Conservation (phyloP, 2,329 filamentous ascomycete species). For the Fusarium beomiforme region DNA sequence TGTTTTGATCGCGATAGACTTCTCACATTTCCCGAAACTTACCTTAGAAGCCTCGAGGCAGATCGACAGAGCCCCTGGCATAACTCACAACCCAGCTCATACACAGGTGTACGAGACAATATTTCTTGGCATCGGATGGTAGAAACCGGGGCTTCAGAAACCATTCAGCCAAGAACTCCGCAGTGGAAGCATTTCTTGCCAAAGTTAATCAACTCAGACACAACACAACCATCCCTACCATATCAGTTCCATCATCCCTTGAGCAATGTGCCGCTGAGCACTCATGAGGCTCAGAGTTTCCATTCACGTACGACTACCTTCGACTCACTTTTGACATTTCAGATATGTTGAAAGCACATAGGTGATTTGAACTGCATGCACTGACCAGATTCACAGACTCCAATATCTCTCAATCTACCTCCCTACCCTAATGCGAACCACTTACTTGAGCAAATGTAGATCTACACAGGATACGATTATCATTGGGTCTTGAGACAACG, state of each 20-base stretch:
- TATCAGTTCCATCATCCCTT: neutral
- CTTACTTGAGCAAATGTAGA: neutral
- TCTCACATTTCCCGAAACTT: neutral
- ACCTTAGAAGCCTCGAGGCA: neutral
- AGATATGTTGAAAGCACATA: neutral
- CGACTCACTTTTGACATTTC: neutral
- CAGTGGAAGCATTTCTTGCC: no score
- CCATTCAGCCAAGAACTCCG: no score
- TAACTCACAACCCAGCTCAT: no score
- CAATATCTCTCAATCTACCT: neutral
- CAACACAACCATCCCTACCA: no score
- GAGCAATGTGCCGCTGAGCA: neutral
- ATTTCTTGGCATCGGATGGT: neutral
- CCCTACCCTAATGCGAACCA: neutral
- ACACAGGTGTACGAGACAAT: neutral
- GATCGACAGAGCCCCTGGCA: neutral
- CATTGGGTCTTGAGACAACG: neutral
- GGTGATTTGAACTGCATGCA: neutral
- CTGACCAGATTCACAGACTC: no score
- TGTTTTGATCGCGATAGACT: neutral
- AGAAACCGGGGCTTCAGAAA: no score
- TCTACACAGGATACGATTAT: neutral
- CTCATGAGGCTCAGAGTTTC: neutral
- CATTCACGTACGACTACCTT: neutral
- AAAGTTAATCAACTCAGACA: no score